These are phyloP conservation scores for Spinacia oleracea DNA, from an alignment of 179 eudicot species.

Conservation along the genomic window DNA sequence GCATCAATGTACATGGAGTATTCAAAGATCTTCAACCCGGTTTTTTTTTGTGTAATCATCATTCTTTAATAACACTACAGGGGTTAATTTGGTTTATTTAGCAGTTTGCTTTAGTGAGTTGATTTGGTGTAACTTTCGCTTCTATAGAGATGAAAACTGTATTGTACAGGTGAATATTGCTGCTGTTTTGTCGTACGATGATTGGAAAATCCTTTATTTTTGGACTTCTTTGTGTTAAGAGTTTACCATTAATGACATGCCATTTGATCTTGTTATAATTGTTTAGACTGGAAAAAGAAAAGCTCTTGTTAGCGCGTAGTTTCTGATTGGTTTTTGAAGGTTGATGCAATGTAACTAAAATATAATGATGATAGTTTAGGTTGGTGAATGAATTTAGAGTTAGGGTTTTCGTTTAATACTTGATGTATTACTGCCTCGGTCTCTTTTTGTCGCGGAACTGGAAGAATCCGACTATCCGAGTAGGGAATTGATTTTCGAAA, in stretches of 20 bases:
- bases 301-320: not conserved
- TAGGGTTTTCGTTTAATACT: no score
- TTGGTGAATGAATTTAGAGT: no score
- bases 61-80: constrained; percentile 23
- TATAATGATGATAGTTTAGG: not conserved
- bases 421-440: no score
- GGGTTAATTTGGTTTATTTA: constrained; percentile 5
- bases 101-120: constrained; percentile 18
- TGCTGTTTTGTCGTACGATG: not conserved
- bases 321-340: not conserved
- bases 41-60: constrained; percentile 25
- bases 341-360: not conserved
- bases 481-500: no score
- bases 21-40: not conserved
- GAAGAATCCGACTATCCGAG: no score
- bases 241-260: not conserved
- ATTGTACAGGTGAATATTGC: constrained; percentile 22
- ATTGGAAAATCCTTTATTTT: not conserved
- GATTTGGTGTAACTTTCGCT: constrained; percentile 21
- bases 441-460: no score
- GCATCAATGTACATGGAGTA: constrained; percentile 15
- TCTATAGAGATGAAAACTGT: constrained; percentile 7
- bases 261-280: not conserved
- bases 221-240: not conserved
- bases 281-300: not conserved